A percentile compares a stretch with the other conserved stretches of the same genome.
phyloP scores from a whole-genome alignment of 2,329 filamentous ascomycete species.

The Stachybotrys elegans region DNA sequence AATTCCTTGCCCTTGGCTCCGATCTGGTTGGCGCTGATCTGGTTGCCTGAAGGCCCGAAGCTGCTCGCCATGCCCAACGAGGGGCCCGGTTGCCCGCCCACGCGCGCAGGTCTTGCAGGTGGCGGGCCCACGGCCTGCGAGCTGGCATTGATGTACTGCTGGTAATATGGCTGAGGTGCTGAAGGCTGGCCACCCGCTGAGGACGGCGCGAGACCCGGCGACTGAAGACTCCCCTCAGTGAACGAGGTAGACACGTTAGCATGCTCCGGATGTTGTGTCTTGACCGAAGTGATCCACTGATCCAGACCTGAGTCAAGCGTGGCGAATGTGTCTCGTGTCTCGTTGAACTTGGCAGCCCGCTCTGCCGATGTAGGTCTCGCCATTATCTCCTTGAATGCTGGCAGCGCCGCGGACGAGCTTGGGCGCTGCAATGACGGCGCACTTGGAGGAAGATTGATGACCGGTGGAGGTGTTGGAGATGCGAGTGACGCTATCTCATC shows the following conservation, averaged over 20 bases:
- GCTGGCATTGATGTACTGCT: constrained; percentile 49
- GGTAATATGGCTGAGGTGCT: constrained; percentile 46
- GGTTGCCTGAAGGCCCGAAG: constrained; percentile 51
- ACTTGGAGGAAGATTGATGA: neutral
- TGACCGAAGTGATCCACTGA: constrained; percentile 47
- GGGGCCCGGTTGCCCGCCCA: constrained; percentile 28
- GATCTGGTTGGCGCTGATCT: constrained; percentile 74
- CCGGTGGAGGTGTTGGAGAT: neutral
- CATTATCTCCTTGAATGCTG: constrained; percentile 71
- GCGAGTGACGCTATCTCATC: neutral
- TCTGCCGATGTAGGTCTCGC: constrained; percentile 60
- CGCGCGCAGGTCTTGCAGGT: constrained; percentile 29
- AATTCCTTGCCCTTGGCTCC: constrained; percentile 85
- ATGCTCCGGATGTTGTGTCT: constrained; percentile 43
- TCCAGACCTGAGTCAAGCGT: constrained; percentile 69
- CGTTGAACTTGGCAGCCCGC: constrained; percentile 68
- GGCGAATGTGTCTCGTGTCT: constrained; percentile 66
- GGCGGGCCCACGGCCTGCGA: constrained; percentile 19
- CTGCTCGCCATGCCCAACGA: constrained; percentile 36
- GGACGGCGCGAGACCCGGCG: constrained; percentile 12
- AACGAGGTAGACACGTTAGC: constrained; percentile 29
- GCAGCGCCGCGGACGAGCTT: constrained; percentile 13
- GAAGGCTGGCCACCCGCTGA: constrained; percentile 16
- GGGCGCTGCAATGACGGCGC: constrained; percentile 30
- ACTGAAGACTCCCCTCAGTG: constrained; percentile 11